phyloP scores from a whole-genome alignment of 768 basidiomycete species.

The Suillus fuscotomentosus region DNA sequence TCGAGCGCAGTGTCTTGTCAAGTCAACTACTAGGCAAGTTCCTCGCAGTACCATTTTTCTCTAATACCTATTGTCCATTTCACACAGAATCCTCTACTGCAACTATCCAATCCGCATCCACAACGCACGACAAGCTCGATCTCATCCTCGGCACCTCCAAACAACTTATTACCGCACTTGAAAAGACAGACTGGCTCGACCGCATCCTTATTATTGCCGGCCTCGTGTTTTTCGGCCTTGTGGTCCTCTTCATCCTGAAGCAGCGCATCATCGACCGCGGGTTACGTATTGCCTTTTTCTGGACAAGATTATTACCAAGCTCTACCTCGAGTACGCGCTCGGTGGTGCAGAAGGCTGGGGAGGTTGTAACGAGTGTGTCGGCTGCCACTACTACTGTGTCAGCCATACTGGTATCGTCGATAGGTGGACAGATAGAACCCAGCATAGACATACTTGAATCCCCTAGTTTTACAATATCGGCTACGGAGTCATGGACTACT shows the following conservation, averaged over 20 bases:
- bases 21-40: constrained; percentile 78
- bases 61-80: neutral
- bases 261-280: constrained; percentile 82
- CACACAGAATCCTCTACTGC: constrained; percentile 73
- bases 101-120: constrained; percentile 70
- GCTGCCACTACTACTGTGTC: neutral
- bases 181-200: constrained; percentile 93
- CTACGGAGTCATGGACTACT: neutral
- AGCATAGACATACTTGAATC: neutral
- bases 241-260: constrained; percentile 84
- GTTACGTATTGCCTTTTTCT: constrained; percentile 81
- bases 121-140: constrained; percentile 73
- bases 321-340: constrained; percentile 21
- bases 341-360: constrained; percentile 6
- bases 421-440: neutral
- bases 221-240: constrained; percentile 73
- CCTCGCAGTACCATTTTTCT: neutral
- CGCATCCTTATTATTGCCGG: constrained; percentile 50
- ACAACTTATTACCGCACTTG: constrained; percentile 81
- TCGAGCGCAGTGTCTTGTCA: constrained; percentile 85
- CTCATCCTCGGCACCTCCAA: constrained; percentile 76
- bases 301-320: constrained; percentile 74
- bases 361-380: neutral
- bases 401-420: neutral
- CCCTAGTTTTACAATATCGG: neutral